These are phyloP conservation scores for Epichloe bromicola DNA, from an alignment of 2,329 filamentous ascomycete species.

Conservation along the genomic window DNA sequence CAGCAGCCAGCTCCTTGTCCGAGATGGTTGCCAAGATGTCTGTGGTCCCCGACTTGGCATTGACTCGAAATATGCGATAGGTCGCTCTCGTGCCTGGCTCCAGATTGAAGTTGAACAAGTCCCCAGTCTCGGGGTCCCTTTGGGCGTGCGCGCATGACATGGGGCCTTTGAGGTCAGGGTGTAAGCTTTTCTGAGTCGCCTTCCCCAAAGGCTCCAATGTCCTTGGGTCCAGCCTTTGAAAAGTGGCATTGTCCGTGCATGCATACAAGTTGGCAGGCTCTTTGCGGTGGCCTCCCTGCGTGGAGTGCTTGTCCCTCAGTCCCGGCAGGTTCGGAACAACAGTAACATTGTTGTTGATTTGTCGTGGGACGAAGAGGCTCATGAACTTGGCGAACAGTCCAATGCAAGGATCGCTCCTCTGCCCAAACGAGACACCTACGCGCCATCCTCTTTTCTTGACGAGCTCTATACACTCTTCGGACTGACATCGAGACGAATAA, in stretches of 20 bases:
- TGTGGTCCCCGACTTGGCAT: constrained; percentile 48
- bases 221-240: constrained; percentile 52
- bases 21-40: constrained; percentile 57
- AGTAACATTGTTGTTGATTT: constrained; percentile 48
- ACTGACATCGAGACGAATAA: constrained; percentile 60
- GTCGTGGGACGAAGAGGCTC: constrained; percentile 36
- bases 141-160: constrained; percentile 60
- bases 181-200: constrained; percentile 45
- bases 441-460: constrained; percentile 47
- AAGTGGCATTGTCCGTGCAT: constrained; percentile 34
- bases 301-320: constrained; percentile 15
- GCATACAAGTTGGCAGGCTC: constrained; percentile 11
- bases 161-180: constrained; percentile 55
- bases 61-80: constrained; percentile 59
- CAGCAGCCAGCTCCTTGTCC: constrained; percentile 34
- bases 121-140: constrained; percentile 57
- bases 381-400: constrained; percentile 60
- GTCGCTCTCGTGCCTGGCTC: constrained; percentile 40
- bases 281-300: constrained; percentile 20
- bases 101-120: constrained; percentile 75
- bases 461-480: constrained; percentile 46
- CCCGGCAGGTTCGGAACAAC: constrained; percentile 53
- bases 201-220: constrained; percentile 61
- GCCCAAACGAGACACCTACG: constrained; percentile 50
- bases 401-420: constrained; percentile 61